Conservation (phyloP, 352 stramenopile genomes). For the Pythium volutum region DNA sequence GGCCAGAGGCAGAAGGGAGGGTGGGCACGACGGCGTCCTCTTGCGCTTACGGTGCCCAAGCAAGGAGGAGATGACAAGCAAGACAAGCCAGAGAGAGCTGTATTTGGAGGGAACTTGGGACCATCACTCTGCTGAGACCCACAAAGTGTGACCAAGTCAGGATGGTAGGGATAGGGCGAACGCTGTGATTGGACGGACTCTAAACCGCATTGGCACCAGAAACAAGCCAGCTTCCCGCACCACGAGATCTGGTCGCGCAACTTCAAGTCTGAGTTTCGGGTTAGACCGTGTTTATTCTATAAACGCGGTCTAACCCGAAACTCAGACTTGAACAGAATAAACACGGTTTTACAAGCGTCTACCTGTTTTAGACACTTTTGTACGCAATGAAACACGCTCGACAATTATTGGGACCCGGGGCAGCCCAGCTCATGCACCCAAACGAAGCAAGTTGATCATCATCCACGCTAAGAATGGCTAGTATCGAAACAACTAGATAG, state of each 20-base stretch:
- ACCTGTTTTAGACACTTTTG: background rate
- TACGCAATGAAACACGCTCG: too few relatives aligned
- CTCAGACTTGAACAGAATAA: too few relatives aligned
- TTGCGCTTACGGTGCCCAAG: too few relatives aligned
- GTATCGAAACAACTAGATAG: too few relatives aligned
- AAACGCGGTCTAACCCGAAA: too few relatives aligned
- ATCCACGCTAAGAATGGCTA: too few relatives aligned
- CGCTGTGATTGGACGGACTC: background rate
- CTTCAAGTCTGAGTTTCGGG: background rate
- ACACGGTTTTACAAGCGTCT: background rate
- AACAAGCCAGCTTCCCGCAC: background rate
- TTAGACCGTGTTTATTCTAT: too few relatives aligned
- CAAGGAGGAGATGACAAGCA: background rate
- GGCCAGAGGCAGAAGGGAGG: too few relatives aligned
- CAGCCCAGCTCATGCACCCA: too few relatives aligned
- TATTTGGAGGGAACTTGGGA: background rate
- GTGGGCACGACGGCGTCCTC: too few relatives aligned
- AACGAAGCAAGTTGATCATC: too few relatives aligned
- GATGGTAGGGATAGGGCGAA: background rate
- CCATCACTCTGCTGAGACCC: conserved; percentile 7
- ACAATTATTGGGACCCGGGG: background rate
- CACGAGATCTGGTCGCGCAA: background rate
- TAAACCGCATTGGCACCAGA: background rate
- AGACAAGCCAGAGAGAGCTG: background rate
- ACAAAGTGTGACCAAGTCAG: too few relatives aligned